These are phyloP conservation scores for Bjerkandera adusta DNA, from an alignment of 1,284 basidiomycete genomes.

Conservation along the genomic window DNA sequence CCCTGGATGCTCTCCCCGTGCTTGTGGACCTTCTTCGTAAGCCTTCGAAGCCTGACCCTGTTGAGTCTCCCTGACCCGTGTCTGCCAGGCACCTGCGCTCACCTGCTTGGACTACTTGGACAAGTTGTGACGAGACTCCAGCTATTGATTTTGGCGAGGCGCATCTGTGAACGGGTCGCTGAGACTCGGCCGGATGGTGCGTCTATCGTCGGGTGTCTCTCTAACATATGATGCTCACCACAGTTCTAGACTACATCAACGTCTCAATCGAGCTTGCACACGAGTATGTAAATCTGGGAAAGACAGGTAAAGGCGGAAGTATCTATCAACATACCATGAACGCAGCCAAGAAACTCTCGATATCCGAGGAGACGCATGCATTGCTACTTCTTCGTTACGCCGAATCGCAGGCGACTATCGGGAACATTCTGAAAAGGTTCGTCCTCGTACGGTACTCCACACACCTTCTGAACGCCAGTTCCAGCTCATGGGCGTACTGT, in stretches of 20 bases:
- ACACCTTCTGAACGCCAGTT: conserved; percentile 6
- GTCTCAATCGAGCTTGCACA: conserved; percentile 71
- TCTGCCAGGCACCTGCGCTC: conserved; percentile 53
- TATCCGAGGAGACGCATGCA: conserved; percentile 49
- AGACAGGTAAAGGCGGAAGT: conserved; percentile 57
- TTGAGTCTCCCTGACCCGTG: not conserved
- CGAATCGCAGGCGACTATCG: conserved; percentile 60
- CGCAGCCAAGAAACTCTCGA: conserved; percentile 38
- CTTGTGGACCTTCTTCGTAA: conserved; percentile 51
- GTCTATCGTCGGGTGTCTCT: conserved; percentile 9
- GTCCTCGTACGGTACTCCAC: conserved; percentile 13
- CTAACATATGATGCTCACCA: not conserved
- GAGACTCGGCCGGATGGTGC: conserved; percentile 48
- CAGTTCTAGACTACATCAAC: conserved; percentile 55
- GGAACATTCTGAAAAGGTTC: conserved; percentile 65
- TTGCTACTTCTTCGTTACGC: conserved; percentile 66
- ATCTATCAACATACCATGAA: conserved; percentile 61
- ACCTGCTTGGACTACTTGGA: conserved; percentile 66
- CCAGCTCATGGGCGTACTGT: conserved; percentile 53
- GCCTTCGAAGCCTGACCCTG: conserved; percentile 21
- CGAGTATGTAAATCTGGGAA: conserved; percentile 79
- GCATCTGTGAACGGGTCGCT: conserved; percentile 26
- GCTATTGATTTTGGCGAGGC: conserved; percentile 28
- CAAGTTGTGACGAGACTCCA: conserved; percentile 44
- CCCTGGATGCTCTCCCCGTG: conserved; percentile 49